Evolutionary conservation across 1,284 basidiomycete species (phyloP).

Genomic region (Microbotryum silenes-acaulis): DNA sequence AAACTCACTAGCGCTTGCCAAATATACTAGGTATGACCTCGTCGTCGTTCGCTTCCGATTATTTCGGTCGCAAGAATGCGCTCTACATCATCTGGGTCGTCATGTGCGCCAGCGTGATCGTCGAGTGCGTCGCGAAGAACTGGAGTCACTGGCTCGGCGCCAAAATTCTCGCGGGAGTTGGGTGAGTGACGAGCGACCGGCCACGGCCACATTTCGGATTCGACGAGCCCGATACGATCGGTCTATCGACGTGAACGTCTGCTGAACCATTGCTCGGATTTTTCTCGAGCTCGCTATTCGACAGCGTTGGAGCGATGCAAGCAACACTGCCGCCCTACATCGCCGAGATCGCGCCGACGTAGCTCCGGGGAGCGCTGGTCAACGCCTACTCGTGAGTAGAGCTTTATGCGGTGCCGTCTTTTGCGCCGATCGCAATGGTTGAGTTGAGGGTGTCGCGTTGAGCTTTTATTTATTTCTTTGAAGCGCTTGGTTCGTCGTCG

Average conservation of each 20-base stretch:
- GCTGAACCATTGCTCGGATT: no score
- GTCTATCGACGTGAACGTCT: no score
- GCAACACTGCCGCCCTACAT: slow-evolving; percentile 35
- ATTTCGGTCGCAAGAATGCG: slow-evolving; percentile 33
- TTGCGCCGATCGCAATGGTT: no score
- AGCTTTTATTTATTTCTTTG: not conserved
- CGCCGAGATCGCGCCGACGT: slow-evolving; percentile 33
- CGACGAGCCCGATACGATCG: no score
- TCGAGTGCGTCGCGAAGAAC: slow-evolving; percentile 33
- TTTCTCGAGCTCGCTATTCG: no score
- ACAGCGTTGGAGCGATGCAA: slow-evolving; percentile 28
- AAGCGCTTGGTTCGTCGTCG: slow-evolving; percentile 28
- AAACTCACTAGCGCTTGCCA: no score
- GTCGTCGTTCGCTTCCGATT: slow-evolving; percentile 29
- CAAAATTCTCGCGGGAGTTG: slow-evolving; percentile 33
- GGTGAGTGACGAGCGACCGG: not conserved
- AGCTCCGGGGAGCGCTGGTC: slow-evolving; percentile 33
- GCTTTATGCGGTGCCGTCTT: slow-evolving; percentile 5
- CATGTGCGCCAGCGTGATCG: slow-evolving; percentile 24
- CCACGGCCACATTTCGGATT: no score
- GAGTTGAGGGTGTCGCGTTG: no score
- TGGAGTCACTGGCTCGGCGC: slow-evolving; percentile 34
- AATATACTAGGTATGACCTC: slow-evolving; percentile 18
- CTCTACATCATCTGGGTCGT: slow-evolving; percentile 32
- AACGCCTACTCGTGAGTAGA: slow-evolving; percentile 26